phyloP scores from a whole-genome alignment of 805 yeast species.

The Monosporozyma unispora region DNA sequence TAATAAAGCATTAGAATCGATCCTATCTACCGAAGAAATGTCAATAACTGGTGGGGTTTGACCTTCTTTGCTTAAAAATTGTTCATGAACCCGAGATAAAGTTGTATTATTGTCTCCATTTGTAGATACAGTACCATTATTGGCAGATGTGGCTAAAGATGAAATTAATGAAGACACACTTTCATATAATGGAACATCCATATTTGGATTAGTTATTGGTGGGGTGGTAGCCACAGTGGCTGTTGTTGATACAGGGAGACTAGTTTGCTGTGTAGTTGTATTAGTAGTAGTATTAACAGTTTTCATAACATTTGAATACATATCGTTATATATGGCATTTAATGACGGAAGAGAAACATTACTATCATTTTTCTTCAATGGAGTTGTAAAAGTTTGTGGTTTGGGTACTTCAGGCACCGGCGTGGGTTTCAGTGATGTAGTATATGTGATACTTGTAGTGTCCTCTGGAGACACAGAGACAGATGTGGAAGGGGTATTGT shows the following conservation, averaged over 20 bases:
- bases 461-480: neutral
- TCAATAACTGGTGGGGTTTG: neutral
- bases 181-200: constrained; percentile 4
- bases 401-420: neutral
- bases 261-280: neutral
- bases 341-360: neutral
- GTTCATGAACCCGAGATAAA: no score
- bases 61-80: neutral
- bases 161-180: constrained; percentile 17
- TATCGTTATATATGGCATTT: neutral
- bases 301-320: neutral
- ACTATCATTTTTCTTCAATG: neutral
- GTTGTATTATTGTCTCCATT: no score
- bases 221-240: neutral
- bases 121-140: neutral
- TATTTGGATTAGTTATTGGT: neutral
- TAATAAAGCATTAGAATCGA: neutral
- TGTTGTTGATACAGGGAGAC: neutral
- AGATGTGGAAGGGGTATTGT: neutral
- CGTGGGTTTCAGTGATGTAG: neutral
- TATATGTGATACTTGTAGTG: neutral
- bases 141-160: constrained; percentile 6
- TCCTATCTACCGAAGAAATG: neutral
- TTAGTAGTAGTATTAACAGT: neutral
- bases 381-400: no score